Evolutionary conservation across 176 grass and related monocot genomes (phyloP), one percentile per base, ranked within the genome.

Genomic region (Thalia dealbata): DNA sequence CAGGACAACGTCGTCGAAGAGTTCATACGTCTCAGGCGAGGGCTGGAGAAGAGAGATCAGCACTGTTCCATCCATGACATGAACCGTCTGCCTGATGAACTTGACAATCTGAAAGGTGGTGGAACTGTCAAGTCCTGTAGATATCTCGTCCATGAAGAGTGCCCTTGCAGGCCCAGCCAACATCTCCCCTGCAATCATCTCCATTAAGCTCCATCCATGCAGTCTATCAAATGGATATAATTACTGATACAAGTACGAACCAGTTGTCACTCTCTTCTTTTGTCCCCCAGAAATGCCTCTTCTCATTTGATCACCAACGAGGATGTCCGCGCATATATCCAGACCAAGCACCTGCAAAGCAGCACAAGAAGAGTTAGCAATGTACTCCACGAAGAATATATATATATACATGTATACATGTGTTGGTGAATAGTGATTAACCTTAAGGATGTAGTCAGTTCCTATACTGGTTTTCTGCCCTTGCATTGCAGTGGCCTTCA

Each of bases 81-180:
- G 89, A 64, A 85, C 85, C 52, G 81, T 70, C n/a, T 91, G 85
- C 3, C 75, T 78, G 13, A 91, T 75, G 61, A 54, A 91, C 62
- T 85, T 91, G 0, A 91, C 80, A 46, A 88, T 88, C 78, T 91
- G 67, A 73, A 83, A 91, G 30, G 89, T 91, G 43, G 85, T 91
- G 60, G 85, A 88, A 35, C 89, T 91, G 74, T 91, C 89, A 51
- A 91, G 83, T 23, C 89, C 89, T 10, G 89, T 91, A 19, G 89
- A 91, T 69, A 91, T 88, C 70, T 91, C 89, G 18, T 91, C 89
- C 89, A 91, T 88, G 72, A 91, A 85, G 44, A 88, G 73, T 54
- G 85, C 85, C 41, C 67, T 80, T 73, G 89, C 85, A 8, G 85
- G 85, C 5, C 89, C 89, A 5, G 82, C 84, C 38, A 91, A 16